Percentiles rank a stretch among this genome's conserved stretches.
Conservation (phyloP, 1,284 basidiomycete genomes). For the Austroboletus niveus region DNA sequence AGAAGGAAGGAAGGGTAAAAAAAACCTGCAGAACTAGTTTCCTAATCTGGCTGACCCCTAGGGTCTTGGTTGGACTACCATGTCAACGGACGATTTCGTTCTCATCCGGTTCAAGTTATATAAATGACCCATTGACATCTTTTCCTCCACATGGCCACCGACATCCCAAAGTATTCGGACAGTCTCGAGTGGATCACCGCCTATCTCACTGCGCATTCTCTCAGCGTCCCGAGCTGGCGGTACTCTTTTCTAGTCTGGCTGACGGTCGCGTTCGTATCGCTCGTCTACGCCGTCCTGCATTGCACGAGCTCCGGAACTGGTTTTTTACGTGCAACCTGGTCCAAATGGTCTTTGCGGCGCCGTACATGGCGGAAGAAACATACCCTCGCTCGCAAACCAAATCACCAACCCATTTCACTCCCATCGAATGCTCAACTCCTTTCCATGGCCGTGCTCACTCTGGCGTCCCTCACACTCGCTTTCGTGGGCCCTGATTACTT, state of each 20-base stretch:
- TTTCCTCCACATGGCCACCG: constrained; percentile 31
- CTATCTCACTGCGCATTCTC: constrained; percentile 53
- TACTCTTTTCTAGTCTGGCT: constrained; percentile 61
- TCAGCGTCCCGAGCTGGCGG: constrained; percentile 48
- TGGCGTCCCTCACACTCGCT: constrained; percentile 45
- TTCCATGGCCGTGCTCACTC: constrained; percentile 41
- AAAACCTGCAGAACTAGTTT: too few species aligned
- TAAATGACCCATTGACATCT: background rate
- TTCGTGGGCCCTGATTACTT: constrained; percentile 78
- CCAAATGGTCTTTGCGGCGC: constrained; percentile 53
- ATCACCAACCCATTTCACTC: constrained; percentile 48
- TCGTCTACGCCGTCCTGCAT: constrained; percentile 41
- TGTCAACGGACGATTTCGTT: background rate
- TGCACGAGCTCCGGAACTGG: constrained; percentile 42
- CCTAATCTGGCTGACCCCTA: background rate
- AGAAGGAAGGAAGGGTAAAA: too few species aligned
- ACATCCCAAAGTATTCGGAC: constrained; percentile 43
- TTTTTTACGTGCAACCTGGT: constrained; percentile 48
- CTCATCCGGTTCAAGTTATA: background rate
- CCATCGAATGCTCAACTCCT: constrained; percentile 65
- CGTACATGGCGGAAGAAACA: constrained; percentile 43
- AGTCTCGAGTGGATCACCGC: constrained; percentile 53
- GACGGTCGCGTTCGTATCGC: constrained; percentile 40
- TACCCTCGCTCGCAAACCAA: constrained; percentile 27
- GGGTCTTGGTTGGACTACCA: background rate